phyloP scores from a whole-genome alignment of 2,329 filamentous ascomycete species.

The Penicillium sp. region DNA sequence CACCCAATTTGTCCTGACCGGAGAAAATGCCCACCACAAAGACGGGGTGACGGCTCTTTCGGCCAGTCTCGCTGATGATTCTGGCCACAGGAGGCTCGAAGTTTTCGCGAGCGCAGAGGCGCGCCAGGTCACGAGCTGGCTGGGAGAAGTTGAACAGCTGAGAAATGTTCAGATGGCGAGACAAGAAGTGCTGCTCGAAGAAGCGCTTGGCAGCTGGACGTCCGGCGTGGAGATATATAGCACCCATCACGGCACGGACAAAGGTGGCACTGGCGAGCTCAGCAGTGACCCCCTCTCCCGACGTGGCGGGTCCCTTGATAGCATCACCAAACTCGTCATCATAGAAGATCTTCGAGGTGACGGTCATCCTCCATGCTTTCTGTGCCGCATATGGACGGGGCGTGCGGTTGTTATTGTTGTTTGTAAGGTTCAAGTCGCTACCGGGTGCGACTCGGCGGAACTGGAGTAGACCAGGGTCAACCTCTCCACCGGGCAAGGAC shows the following conservation, averaged over 20 bases:
- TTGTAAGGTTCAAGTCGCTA: constrained; percentile 34
- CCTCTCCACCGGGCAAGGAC: constrained; percentile 80
- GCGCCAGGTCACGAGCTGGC: constrained; percentile 75
- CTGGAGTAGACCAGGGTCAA: constrained; percentile 85
- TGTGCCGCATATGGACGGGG: constrained; percentile 42
- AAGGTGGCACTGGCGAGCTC: constrained; percentile 66
- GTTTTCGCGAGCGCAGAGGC: constrained; percentile 79
- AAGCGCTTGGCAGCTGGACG: constrained; percentile 73
- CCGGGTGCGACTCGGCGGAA: constrained; percentile 53
- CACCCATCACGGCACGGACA: constrained; percentile 75
- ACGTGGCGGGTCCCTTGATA: constrained; percentile 26
- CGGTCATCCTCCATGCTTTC: constrained; percentile 60
- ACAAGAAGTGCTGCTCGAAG: constrained; percentile 75
- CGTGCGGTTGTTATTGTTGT: constrained; percentile 39
- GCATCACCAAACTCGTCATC: constrained; percentile 79
- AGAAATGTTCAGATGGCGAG: constrained; percentile 68
- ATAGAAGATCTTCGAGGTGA: constrained; percentile 71
- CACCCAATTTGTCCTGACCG: constrained; percentile 82
- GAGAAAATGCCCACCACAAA: constrained; percentile 93
- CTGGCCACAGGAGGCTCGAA: constrained; percentile 84
- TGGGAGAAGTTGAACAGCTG: constrained; percentile 76
- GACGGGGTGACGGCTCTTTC: constrained; percentile 76
- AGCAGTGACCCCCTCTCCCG: constrained; percentile 38
- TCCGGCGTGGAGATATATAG: constrained; percentile 80
- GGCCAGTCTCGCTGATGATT: constrained; percentile 84